A percentile compares a stretch with the other conserved stretches of the same genome.
Evolutionary conservation across 805 yeast genomes (phyloP).

Genomic region (Ogataea polymorpha): DNA sequence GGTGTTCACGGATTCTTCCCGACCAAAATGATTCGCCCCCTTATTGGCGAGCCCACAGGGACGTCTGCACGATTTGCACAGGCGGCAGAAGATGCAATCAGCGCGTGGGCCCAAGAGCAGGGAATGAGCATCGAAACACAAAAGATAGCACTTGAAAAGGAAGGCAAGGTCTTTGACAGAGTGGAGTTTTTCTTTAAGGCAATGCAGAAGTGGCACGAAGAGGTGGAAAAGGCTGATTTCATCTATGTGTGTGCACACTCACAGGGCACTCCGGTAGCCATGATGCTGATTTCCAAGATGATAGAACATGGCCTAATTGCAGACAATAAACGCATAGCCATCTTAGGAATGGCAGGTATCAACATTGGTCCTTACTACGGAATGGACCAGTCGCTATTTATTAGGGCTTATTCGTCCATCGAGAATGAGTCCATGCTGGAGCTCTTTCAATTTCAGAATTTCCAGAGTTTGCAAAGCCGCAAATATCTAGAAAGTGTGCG

Average conservation of each 20-base stretch:
- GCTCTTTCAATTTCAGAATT: constrained; percentile 82
- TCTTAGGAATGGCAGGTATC: constrained; percentile 93
- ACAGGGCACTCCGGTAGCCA: constrained; percentile 92
- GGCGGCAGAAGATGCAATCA: constrained; percentile 80
- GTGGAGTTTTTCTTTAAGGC: constrained; percentile 77
- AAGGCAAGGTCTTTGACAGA: constrained; percentile 84
- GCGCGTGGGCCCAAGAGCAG: constrained; percentile 58
- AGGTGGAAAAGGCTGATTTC: constrained; percentile 59
- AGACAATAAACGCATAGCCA: constrained; percentile 51
- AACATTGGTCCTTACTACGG: constrained; percentile 94
- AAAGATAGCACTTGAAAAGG: constrained; percentile 90
- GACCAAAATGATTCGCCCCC: constrained; percentile 73
- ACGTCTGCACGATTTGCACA: constrained; percentile 87
- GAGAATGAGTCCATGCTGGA: constrained; percentile 86
- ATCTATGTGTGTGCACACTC: constrained; percentile 93
- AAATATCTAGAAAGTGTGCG: constrained; percentile 67
- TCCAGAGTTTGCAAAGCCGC: constrained; percentile 66
- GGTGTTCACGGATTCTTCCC: constrained; percentile 99
- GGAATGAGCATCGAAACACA: constrained; percentile 56
- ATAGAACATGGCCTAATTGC: constrained; percentile 56
- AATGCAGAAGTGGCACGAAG: constrained; percentile 59
- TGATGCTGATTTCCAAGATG: constrained; percentile 70
- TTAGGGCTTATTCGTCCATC: constrained; percentile 85
- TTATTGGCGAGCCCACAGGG: constrained; percentile 95
- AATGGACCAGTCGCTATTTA: constrained; percentile 74